These are phyloP conservation scores for Immersiporthe knoxdaviesiana DNA, from an alignment of 2,329 filamentous ascomycete species.

Conservation along the genomic window DNA sequence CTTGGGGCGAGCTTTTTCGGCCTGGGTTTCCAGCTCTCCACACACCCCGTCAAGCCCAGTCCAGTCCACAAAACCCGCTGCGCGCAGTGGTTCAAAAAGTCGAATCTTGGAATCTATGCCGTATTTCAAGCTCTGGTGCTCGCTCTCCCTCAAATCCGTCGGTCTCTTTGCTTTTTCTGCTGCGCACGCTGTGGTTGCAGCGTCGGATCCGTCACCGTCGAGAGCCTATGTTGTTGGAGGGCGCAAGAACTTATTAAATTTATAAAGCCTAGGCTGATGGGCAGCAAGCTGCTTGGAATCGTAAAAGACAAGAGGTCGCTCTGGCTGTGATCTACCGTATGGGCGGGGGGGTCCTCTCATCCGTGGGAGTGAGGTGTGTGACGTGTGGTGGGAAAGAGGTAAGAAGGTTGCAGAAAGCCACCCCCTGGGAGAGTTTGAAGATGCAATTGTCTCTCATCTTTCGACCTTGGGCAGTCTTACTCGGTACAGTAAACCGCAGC, in stretches of 20 bases:
- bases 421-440: slow-evolving; percentile 11
- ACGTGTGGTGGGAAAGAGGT: not conserved
- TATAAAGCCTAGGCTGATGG: not conserved
- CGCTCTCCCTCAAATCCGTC: not conserved
- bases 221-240: not conserved
- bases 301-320: not conserved
- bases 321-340: not conserved
- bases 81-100: not conserved
- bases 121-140: not conserved
- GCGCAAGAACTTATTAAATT: not conserved
- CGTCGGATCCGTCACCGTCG: not conserved
- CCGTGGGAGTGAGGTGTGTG: not conserved
- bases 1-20: not conserved
- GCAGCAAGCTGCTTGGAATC: not conserved
- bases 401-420: not conserved
- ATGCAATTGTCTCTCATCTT: slow-evolving; percentile 10
- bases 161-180: not conserved
- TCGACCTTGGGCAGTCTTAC: slow-evolving; percentile 6
- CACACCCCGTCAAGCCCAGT: not conserved
- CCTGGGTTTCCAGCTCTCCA: not conserved
- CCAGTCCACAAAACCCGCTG: not conserved
- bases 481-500: not conserved
- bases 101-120: not conserved
- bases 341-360: not conserved
- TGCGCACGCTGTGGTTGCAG: not conserved